These are phyloP conservation scores for Angomonas deanei DNA, from an alignment of 208 protist species.

Conservation along the genomic window DNA sequence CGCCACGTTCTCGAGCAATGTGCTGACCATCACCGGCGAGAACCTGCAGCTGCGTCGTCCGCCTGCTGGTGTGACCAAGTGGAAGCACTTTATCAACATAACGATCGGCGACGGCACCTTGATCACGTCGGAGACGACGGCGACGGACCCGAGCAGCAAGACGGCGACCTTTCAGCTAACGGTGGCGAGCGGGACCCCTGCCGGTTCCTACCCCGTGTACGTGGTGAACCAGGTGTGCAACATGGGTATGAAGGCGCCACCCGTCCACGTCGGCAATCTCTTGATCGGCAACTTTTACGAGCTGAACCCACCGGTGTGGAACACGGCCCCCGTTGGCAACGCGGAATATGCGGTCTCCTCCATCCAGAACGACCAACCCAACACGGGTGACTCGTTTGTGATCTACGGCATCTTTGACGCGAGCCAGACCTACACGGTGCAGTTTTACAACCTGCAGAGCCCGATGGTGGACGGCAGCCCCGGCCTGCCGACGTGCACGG, in stretches of 20 bases:
- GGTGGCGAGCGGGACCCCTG: not conserved
- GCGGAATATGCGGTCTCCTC: not conserved
- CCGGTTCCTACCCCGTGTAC: slow-evolving; percentile 8
- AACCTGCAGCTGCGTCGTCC: not conserved
- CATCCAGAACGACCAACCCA: not conserved
- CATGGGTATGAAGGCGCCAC: slow-evolving; percentile 5
- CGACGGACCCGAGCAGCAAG: not conserved
- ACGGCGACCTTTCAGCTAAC: slow-evolving; percentile 1
- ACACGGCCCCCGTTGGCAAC: not conserved
- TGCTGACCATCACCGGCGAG: not conserved
- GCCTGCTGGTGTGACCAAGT: not conserved
- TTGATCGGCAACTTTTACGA: slow-evolving; percentile 9
- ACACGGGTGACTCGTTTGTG: slow-evolving; percentile 7
- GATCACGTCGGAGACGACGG: not conserved
- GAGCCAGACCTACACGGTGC: slow-evolving; percentile 1
- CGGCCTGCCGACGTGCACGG: slow-evolving; percentile 8
- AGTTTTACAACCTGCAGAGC: slow-evolving; percentile 11
- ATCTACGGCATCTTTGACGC: slow-evolving; percentile 10
- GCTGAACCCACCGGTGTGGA: not conserved
- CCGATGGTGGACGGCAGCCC: slow-evolving; percentile 1
- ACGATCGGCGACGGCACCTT: slow-evolving; percentile 5
- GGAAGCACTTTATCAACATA: slow-evolving; percentile 7
- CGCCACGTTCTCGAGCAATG: not conserved
- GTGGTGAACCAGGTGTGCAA: slow-evolving; percentile 4
- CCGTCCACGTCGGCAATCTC: slow-evolving; percentile 10